Evolutionary conservation across 2,329 filamentous ascomycete genomes (phyloP).

Genomic region (Whalleya microplaca): DNA sequence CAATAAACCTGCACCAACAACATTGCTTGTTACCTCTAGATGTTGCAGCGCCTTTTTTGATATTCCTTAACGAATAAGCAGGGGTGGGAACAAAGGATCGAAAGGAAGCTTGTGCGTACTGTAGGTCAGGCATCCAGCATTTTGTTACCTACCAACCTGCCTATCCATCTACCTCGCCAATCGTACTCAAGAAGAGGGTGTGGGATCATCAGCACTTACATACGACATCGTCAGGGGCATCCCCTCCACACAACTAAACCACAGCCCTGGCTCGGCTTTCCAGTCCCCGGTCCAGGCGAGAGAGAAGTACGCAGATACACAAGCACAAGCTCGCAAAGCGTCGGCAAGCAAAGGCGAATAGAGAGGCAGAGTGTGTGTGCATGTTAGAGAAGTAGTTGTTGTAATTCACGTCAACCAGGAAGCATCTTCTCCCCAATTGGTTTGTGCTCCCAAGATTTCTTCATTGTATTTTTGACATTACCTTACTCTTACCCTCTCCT

Average conservation of each 20-base stretch:
- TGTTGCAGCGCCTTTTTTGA: slow-evolving; percentile 15
- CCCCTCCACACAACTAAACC: slow-evolving; percentile 18
- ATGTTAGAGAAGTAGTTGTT: slow-evolving; percentile 7
- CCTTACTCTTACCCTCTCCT: slow-evolving; percentile 11
- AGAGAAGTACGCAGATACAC: slow-evolving; percentile 12
- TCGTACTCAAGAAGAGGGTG: slow-evolving; percentile 25
- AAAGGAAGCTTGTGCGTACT: slow-evolving; percentile 26
- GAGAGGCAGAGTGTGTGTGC: background rate
- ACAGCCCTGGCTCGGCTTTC: slow-evolving; percentile 19
- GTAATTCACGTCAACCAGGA: slow-evolving; percentile 11
- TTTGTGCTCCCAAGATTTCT: slow-evolving; percentile 28
- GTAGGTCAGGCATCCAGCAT: slow-evolving; percentile 23
- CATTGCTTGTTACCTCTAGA: slow-evolving; percentile 12
- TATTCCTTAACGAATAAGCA: slow-evolving; percentile 10
- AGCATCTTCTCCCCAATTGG: slow-evolving; percentile 26
- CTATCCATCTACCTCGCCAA: background rate
- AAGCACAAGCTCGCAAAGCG: background rate
- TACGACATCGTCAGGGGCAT: slow-evolving; percentile 18
- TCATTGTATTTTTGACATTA: background rate
- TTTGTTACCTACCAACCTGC: slow-evolving; percentile 10
- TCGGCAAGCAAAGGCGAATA: slow-evolving; percentile 1
- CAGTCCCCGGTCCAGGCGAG: slow-evolving; percentile 13
- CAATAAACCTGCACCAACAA: slow-evolving; percentile 9
- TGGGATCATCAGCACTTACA: slow-evolving; percentile 30
- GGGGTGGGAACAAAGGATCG: slow-evolving; percentile 29